These are phyloP conservation scores for Graphiopsis chlorocephala DNA, from an alignment of 2,329 filamentous ascomycete species.

Conservation along the genomic window DNA sequence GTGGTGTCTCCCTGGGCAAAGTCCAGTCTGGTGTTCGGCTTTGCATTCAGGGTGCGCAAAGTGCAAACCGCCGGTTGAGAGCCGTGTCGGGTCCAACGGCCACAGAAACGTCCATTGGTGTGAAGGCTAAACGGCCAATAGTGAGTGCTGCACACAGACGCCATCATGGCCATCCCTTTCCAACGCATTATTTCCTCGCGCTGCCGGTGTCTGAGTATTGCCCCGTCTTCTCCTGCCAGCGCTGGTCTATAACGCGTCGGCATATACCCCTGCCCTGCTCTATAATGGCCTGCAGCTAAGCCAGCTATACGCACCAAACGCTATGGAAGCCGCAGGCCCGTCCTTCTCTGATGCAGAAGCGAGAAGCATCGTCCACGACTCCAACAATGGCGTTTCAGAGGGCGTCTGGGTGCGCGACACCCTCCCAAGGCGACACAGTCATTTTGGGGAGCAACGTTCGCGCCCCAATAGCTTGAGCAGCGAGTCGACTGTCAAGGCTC, in stretches of 20 bases:
- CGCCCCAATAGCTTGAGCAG: conserved; percentile 12
- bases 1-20: too few species aligned
- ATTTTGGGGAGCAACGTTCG: conserved; percentile 26
- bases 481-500: conserved; percentile 17
- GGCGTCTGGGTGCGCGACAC: conserved; percentile 8
- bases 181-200: neutral
- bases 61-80: too few species aligned
- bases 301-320: neutral
- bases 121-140: conserved; percentile 5
- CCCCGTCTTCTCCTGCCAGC: neutral
- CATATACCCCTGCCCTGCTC: conserved; percentile 1
- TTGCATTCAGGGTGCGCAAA: too few species aligned
- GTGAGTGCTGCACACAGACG: neutral
- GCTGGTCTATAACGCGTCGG: conserved; percentile 1
- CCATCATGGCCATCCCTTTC: conserved; percentile 11
- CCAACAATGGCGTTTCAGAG: conserved; percentile 11
- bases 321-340: conserved; percentile 1
- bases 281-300: conserved; percentile 9
- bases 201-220: neutral
- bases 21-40: too few species aligned
- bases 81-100: conserved; percentile 6
- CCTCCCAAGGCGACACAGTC: conserved; percentile 20
- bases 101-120: neutral
- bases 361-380: conserved; percentile 8
- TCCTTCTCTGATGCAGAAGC: conserved; percentile 6